Evolutionary conservation across 192 early-diverging fungal genomes (phyloP), one percentile per base, ranked within the genome.

Genomic region (Chytriomyces sp.): DNA sequence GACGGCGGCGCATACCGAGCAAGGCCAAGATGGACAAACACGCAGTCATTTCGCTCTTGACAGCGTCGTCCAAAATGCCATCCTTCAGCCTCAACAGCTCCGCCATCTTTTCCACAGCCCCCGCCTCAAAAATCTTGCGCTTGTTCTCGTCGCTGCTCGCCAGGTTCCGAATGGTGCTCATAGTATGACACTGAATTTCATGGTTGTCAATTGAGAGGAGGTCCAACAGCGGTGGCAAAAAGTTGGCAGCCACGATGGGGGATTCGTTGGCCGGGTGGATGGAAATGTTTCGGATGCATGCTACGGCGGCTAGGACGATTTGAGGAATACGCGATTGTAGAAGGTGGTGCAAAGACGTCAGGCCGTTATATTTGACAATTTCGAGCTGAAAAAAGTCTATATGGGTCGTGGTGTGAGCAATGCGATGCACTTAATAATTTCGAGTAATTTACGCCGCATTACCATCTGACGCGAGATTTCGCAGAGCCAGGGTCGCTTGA

Each of bases 221-320:
- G 17, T 85, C 80, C 63, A 91, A 86, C 39, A 92, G 67, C 10
- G 83, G 85, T 34, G 89, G 80, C 59, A 96, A 77, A 58, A 94
- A 91, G 22, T 88, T 89, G 34, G 89, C 91, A 68, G 91, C 87
- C 41, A 94, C 86, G 59, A 94, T 93, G 34, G 91, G 92, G 25
- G 89, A 87, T 76, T 94, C 93, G 82, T 94, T 94, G 55, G 85
- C 78, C 12, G 91, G 86, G 72, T 93, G 92, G 60, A 96, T 96
- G 39, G 93, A 94, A 40, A 96, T 86, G 73, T 96, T 96, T 59
- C 94, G 89, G 58, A 96, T 82, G 57, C 93, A 94, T 3, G 94
- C 94, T 14, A 92, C 91, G 0, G 93, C 92, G 3, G 94, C 93
- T 0, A 93, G 77, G 22, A 92, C 90, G 70, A 93, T 80, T 36